These are phyloP conservation scores for Tolypocladium cylindrosporum DNA, from an alignment of 2,329 filamentous ascomycete species.

Conservation along the genomic window DNA sequence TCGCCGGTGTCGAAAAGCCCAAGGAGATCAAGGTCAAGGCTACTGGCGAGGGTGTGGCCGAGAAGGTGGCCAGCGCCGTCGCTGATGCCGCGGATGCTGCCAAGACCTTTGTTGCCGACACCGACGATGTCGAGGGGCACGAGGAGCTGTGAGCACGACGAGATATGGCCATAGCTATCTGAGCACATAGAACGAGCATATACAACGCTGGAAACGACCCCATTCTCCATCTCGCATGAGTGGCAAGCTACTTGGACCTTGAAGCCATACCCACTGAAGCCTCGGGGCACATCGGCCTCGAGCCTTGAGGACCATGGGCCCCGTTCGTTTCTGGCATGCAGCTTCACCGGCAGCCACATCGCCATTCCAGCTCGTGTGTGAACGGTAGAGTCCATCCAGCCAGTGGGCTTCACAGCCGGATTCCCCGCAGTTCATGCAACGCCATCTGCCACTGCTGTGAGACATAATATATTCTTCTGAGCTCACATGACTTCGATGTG, in stretches of 20 bases:
- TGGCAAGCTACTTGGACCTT: neutral
- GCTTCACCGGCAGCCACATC: too few species aligned
- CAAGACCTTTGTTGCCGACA: slow-evolving; percentile 42
- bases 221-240: neutral
- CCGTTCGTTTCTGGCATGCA: neutral
- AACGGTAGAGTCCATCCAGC: too few species aligned
- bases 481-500: neutral
- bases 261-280: neutral
- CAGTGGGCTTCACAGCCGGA: too few species aligned
- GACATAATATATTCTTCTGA: neutral
- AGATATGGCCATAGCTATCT: neutral
- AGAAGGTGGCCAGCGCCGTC: slow-evolving; percentile 11
- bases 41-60: slow-evolving; percentile 10
- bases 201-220: neutral
- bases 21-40: slow-evolving; percentile 23
- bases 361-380: too few species aligned
- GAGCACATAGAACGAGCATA: neutral
- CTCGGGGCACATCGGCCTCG: neutral
- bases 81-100: slow-evolving; percentile 21
- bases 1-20: slow-evolving; percentile 54
- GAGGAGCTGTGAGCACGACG: slow-evolving; percentile 43
- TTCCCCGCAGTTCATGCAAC: neutral
- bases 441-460: neutral
- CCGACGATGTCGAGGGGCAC: slow-evolving; percentile 46
- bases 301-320: neutral